Evolutionary conservation across 2,329 filamentous ascomycete genomes (phyloP).

Genomic region (Cytospora piceae): DNA sequence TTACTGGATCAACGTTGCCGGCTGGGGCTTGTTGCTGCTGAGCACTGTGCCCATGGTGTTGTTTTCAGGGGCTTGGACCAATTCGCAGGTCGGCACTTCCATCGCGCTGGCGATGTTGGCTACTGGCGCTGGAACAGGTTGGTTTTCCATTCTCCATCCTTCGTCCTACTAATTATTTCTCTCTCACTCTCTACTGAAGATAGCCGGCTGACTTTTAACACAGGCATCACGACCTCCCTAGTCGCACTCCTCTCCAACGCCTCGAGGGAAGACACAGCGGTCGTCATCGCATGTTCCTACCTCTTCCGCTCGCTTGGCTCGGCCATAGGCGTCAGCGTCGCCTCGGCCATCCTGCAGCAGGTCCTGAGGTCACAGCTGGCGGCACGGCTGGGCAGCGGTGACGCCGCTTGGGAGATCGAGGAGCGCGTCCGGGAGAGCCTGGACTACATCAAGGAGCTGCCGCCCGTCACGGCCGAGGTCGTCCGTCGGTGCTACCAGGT

Average conservation of each 20-base stretch:
- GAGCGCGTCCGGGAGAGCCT: slow-evolving; percentile 71
- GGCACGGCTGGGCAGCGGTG: slow-evolving; percentile 55
- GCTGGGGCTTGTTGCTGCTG: slow-evolving; percentile 57
- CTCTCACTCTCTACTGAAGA: no score
- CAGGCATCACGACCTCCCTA: slow-evolving; percentile 71
- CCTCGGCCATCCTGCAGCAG: slow-evolving; percentile 73
- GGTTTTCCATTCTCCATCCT: slow-evolving; percentile 20
- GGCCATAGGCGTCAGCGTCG: slow-evolving; percentile 73
- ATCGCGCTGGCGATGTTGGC: slow-evolving; percentile 58
- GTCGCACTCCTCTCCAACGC: slow-evolving; percentile 75
- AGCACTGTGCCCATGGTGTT: slow-evolving; percentile 61
- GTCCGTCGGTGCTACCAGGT: slow-evolving; percentile 69
- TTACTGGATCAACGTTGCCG: slow-evolving; percentile 67
- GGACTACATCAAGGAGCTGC: slow-evolving; percentile 67
- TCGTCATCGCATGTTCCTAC: slow-evolving; percentile 79
- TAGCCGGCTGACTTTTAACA: slow-evolving; percentile 46
- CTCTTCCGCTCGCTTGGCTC: slow-evolving; percentile 80
- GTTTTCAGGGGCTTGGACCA: slow-evolving; percentile 56
- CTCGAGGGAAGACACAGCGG: slow-evolving; percentile 67
- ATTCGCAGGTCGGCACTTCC: slow-evolving; percentile 57
- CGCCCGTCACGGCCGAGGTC: slow-evolving; percentile 59
- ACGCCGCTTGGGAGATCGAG: slow-evolving; percentile 67
- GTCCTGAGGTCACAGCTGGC: slow-evolving; percentile 62
- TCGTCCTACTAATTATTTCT: neutral
- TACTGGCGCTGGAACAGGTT: slow-evolving; percentile 45